Conservation (phyloP, 2,329 filamentous ascomycete species). For the Trichoderma semiorbis region DNA sequence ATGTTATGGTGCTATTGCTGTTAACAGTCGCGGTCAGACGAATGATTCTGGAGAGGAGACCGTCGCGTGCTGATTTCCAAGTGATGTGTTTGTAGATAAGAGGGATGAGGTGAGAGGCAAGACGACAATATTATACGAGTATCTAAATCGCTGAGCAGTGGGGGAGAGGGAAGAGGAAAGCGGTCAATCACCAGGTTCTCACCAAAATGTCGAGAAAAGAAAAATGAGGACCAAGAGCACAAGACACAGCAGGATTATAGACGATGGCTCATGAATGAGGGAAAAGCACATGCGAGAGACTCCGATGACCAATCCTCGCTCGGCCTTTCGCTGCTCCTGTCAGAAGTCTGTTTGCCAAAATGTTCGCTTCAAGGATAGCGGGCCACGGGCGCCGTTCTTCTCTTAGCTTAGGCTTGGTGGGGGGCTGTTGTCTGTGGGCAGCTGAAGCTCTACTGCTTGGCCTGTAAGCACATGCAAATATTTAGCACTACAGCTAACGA, state of each 20-base stretch:
- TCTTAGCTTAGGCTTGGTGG: neutral
- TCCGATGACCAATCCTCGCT: neutral
- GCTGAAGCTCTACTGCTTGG: neutral
- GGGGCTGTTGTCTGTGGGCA: neutral
- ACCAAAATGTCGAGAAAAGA: neutral
- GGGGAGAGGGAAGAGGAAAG: neutral
- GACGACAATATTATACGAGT: neutral
- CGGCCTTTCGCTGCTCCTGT: neutral
- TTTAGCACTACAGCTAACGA: neutral
- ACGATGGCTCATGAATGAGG: neutral
- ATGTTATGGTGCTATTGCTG: neutral
- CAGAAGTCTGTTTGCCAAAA: neutral
- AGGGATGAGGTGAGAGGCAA: neutral
- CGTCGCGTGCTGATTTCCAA: neutral
- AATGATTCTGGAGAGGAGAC: neutral
- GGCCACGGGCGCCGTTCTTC: neutral
- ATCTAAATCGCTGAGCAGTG: neutral
- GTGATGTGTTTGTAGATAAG: neutral
- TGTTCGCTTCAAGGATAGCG: neutral
- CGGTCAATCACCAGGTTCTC: neutral
- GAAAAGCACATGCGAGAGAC: neutral
- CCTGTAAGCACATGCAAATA: neutral
- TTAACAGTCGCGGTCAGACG: neutral
- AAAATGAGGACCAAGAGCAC: neutral
- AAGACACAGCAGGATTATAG: neutral